These are phyloP conservation scores for Alternaria arbusti DNA, from an alignment of 2,329 filamentous ascomycete species.

Conservation along the genomic window DNA sequence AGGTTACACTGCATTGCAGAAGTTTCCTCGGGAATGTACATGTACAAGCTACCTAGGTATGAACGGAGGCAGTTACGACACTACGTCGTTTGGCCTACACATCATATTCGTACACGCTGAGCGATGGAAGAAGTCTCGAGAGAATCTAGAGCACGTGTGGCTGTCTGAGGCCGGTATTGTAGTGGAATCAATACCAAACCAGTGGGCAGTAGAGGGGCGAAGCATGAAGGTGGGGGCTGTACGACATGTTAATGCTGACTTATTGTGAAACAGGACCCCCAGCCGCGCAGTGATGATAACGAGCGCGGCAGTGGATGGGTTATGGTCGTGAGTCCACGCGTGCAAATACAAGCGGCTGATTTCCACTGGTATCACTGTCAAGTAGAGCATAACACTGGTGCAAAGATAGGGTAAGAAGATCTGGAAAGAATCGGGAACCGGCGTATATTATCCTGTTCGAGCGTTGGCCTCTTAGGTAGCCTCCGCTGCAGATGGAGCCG, in stretches of 20 bases:
- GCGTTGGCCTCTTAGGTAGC: conserved; percentile 10
- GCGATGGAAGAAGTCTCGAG: neutral
- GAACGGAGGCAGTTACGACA: neutral
- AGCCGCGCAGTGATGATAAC: neutral
- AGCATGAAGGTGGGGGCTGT: neutral
- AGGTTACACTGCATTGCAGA: neutral
- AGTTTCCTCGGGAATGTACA: neutral
- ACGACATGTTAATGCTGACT: neutral
- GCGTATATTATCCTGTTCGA: neutral
- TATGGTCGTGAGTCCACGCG: neutral
- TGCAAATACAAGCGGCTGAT: neutral
- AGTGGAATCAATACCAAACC: neutral
- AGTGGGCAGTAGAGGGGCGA: neutral
- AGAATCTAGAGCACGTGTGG: neutral
- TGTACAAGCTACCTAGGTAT: neutral
- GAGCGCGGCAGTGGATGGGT: neutral
- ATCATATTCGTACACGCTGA: neutral
- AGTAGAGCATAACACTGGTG: neutral
- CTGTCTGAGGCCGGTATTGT: neutral
- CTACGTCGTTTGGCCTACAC: neutral
- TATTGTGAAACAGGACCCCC: neutral
- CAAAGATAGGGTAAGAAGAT: neutral
- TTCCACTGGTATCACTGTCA: neutral
- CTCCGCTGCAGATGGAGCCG: conserved; percentile 22
- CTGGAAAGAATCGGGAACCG: neutral